Base-by-base conservation (phyloP, 148 eudicot genomes). In the Suaeda aralocaspica region DNA sequence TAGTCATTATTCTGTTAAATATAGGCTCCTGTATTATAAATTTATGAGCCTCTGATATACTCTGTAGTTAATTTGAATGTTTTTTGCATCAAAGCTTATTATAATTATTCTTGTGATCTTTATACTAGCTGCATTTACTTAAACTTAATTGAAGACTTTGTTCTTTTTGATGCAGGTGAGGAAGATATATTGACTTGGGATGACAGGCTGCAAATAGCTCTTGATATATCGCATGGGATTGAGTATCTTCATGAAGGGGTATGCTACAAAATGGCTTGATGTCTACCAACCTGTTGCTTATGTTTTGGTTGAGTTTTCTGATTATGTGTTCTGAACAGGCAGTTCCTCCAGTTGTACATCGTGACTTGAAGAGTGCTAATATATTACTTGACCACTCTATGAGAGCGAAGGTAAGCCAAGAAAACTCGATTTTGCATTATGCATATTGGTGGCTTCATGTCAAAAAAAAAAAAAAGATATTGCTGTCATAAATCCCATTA, bases 211-310 rank as follows among this genome's bases (percentile, higher is more conserved):
- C 91, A 91, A 87, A 89, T 89, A 58, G 96, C 93, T 67, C 96
- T 89, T 21, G 99, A 94, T 72, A 80, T 94, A 64, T 94, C 99
- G 52, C 97, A 94, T 76, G 99, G 99, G 66, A 88, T 94, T 64
- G 97, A 91, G 68, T 94, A 94, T 81, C 99, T 94, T 79, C 99
- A 94, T 64, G 99, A 94, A 66, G 99, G 99, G 86, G 99, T 94
- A 89, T 60, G 91, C 69, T 60, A 22, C 25, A 22, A 62, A 25
- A 64, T 57, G 10, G 25, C 57, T 63, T 66, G 29, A 64, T 57
- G 10, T 30, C 57, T 63, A 26, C 48, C 50, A 31, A 50, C 28
- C 51, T 64, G 26, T 25, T 25, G 34, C 22, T 10, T 31, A 21
- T 48, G 11, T 30, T 14, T 24, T 42, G 22, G 55, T 62, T 25